phyloP scores from a whole-genome alignment of 148 eudicot species.

The Rhododendron mucronatum region DNA sequence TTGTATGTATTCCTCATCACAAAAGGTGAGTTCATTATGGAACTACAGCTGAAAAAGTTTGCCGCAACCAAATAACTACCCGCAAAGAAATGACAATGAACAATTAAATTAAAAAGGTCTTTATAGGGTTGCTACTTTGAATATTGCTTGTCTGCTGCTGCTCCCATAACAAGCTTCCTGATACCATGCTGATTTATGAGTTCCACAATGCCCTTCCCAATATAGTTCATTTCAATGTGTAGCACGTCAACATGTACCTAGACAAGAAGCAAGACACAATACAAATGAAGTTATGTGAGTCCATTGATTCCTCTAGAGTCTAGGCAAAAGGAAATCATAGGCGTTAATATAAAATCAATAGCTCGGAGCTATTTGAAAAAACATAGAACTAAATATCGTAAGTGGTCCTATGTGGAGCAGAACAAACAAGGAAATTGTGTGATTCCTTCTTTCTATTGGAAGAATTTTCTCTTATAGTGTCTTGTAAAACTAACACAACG shows the following conservation, averaged over 20 bases:
- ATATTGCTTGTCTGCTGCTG: constrained; percentile 56
- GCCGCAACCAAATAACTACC: background rate
- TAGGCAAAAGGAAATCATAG: background rate
- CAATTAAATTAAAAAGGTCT: background rate
- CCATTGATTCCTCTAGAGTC: background rate
- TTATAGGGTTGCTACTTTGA: constrained; percentile 39
- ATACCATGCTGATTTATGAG: constrained; percentile 51
- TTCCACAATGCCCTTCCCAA: constrained; percentile 79
- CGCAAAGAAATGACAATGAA: background rate
- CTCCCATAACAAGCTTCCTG: constrained; percentile 86
- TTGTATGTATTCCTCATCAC: background rate
- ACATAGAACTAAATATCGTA: background rate
- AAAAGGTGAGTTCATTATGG: background rate
- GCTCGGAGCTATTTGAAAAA: background rate
- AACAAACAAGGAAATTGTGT: background rate
- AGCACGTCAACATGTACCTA: constrained; percentile 53
- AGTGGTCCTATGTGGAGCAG: background rate
- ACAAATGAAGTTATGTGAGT: background rate
- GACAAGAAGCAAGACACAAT: background rate
- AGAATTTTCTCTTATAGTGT: background rate
- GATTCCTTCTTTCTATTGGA: background rate
- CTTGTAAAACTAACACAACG: background rate
- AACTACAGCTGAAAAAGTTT: background rate
- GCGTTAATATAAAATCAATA: background rate
- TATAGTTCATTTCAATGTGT: constrained; percentile 42